Evolutionary conservation across 768 basidiomycete species (phyloP).

Genomic region (Termitomyces sp.): DNA sequence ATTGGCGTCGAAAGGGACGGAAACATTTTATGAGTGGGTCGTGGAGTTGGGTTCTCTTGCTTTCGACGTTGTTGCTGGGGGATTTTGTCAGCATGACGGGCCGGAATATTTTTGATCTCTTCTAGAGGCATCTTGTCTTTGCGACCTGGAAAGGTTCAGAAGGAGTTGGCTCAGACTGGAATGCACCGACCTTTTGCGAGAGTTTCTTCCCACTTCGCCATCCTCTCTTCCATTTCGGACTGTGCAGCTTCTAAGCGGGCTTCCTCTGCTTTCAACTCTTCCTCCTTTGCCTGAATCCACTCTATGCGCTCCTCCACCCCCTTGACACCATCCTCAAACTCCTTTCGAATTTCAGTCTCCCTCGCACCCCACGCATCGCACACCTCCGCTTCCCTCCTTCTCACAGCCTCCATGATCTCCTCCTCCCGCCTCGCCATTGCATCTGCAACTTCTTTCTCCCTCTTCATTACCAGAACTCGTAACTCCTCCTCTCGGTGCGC

Average conservation of each 20-base stretch:
- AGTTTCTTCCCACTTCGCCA: conserved; percentile 41
- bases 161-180: neutral
- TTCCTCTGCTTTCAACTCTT: conserved; percentile 53
- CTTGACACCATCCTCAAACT: conserved; percentile 45
- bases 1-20: conserved; percentile 54
- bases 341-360: conserved; percentile 50
- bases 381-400: conserved; percentile 61
- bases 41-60: conserved; percentile 25
- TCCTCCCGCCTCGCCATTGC: conserved; percentile 68
- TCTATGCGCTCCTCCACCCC: conserved; percentile 51
- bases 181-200: conserved; percentile 24
- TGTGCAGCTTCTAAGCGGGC: conserved; percentile 44
- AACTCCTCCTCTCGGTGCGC: conserved; percentile 67
- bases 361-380: conserved; percentile 54
- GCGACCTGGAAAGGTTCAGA: conserved; percentile 29
- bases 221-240: conserved; percentile 49
- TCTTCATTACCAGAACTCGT: conserved; percentile 57
- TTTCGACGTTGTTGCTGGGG: conserved; percentile 25
- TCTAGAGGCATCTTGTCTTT: conserved; percentile 64
- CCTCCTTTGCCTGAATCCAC: conserved; percentile 51
- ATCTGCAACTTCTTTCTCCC: conserved; percentile 68
- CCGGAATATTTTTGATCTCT: conserved; percentile 71
- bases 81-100: conserved; percentile 26
- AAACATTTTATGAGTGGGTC: conserved; percentile 20
- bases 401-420: conserved; percentile 69